These are phyloP conservation scores for Colletotrichum tofieldiae DNA, from an alignment of 2,329 filamentous ascomycete species.

Conservation along the genomic window DNA sequence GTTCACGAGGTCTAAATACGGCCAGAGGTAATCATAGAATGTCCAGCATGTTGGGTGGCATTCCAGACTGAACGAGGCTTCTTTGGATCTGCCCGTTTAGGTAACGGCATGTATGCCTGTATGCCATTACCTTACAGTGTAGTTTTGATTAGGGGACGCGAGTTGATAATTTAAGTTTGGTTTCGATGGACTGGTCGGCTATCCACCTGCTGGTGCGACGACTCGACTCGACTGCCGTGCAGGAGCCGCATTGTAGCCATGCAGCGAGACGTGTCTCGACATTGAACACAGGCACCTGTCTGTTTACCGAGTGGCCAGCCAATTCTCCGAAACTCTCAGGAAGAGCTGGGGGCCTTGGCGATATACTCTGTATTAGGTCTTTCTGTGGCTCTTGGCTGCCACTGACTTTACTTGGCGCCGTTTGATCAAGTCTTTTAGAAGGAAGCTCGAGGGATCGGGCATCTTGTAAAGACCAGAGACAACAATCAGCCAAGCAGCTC, in stretches of 20 bases:
- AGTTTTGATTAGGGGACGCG: background rate
- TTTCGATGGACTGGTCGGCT: background rate
- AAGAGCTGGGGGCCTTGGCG: conserved; percentile 6
- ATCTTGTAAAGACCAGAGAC: background rate
- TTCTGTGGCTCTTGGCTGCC: conserved; percentile 10
- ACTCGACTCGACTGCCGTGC: conserved; percentile 8
- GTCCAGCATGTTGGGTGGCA: background rate
- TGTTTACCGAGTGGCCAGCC: conserved; percentile 1
- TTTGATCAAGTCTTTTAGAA: conserved; percentile 31
- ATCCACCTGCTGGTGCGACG: background rate
- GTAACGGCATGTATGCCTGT: background rate
- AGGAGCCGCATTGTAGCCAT: background rate
- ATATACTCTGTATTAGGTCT: background rate
- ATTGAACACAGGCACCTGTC: conserved; percentile 3
- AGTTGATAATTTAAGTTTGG: background rate
- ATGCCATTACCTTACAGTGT: too few species aligned
- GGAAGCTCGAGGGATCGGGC: background rate
- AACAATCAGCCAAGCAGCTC: background rate
- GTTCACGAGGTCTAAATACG: conserved; percentile 5
- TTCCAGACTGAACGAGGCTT: background rate
- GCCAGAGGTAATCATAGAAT: conserved; percentile 17
- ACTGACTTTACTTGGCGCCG: conserved; percentile 19
- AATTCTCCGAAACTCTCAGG: conserved; percentile 21
- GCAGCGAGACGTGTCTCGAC: conserved; percentile 24
- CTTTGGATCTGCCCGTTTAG: background rate